phyloP scores from a whole-genome alignment of 2,329 filamentous ascomycete species.

The Aspergillus sp. region DNA sequence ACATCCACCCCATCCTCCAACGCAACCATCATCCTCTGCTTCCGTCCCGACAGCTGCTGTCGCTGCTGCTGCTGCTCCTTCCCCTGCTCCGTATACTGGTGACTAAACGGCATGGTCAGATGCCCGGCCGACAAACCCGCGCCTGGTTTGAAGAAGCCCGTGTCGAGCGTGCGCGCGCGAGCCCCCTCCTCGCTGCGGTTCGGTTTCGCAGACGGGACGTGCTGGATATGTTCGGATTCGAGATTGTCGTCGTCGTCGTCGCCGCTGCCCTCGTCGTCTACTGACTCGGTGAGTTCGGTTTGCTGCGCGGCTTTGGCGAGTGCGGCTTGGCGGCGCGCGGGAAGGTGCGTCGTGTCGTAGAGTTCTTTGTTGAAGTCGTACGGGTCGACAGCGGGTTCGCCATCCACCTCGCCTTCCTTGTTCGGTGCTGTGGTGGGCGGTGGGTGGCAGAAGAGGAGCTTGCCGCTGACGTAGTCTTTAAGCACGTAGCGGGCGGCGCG shows the following conservation, averaged over 20 bases:
- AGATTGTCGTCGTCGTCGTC: slow-evolving; percentile 9
- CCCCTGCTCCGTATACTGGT: slow-evolving; percentile 81
- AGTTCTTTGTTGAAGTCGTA: slow-evolving; percentile 79
- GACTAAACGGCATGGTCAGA: slow-evolving; percentile 72
- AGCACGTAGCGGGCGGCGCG: slow-evolving; percentile 80
- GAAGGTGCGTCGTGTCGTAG: slow-evolving; percentile 74
- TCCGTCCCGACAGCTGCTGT: slow-evolving; percentile 73
- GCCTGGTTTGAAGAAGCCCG: slow-evolving; percentile 72
- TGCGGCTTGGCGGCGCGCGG: slow-evolving; percentile 66
- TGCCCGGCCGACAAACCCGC: slow-evolving; percentile 54
- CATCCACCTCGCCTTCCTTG: slow-evolving; percentile 21
- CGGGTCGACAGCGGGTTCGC: slow-evolving; percentile 48
- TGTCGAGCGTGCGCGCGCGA: slow-evolving; percentile 73
- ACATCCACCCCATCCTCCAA: slow-evolving; percentile 78
- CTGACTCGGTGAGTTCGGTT: slow-evolving; percentile 21
- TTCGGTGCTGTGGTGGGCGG: slow-evolving; percentile 47
- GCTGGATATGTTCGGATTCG: slow-evolving; percentile 16
- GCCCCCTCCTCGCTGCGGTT: slow-evolving; percentile 50
- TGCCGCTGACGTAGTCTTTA: slow-evolving; percentile 96
- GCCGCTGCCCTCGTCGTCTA: no score
- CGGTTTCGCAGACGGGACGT: slow-evolving; percentile 11
- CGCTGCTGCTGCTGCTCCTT: slow-evolving; percentile 56
- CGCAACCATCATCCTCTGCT: slow-evolving; percentile 68
- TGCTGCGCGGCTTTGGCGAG: slow-evolving; percentile 38
- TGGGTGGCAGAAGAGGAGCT: slow-evolving; percentile 83